Percentiles rank a stretch among this genome's conserved stretches.
phyloP scores from a whole-genome alignment of 345 rosid genomes.

The Boechera retrofracta region DNA sequence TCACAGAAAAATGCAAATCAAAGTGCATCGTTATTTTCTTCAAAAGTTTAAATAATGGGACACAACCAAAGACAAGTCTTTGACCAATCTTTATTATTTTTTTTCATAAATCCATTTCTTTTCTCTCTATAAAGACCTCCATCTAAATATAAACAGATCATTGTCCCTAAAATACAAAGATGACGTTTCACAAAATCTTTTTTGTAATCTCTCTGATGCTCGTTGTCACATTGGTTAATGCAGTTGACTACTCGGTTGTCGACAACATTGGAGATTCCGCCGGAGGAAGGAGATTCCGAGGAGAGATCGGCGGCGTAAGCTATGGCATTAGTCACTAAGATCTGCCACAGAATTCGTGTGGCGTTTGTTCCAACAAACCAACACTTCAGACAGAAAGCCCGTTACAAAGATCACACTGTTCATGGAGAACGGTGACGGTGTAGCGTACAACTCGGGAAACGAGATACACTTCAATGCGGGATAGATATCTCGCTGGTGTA shows the following conservation, averaged over 20 bases:
- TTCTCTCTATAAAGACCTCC: constrained; percentile 1
- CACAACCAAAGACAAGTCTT: neutral
- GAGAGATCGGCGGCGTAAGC: constrained; percentile 45
- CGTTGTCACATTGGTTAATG: constrained; percentile 23
- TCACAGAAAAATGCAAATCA: too few relatives aligned
- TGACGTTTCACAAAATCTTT: constrained; percentile 13
- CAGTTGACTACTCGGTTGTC: constrained; percentile 44
- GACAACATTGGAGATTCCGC: constrained; percentile 45
- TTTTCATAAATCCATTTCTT: neutral
- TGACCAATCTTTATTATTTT: neutral
- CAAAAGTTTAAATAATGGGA: neutral
- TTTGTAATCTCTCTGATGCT: constrained; percentile 27
- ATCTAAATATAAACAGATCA: neutral
- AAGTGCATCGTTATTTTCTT: too few relatives aligned
- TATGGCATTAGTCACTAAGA: constrained; percentile 45
- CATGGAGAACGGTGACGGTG: constrained; percentile 42
- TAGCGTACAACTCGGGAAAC: constrained; percentile 36
- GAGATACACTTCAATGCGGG: constrained; percentile 43
- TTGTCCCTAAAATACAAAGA: neutral
- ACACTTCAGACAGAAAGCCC: constrained; percentile 43
- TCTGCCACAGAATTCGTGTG: constrained; percentile 52
- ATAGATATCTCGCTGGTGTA: constrained; percentile 37
- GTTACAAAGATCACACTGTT: constrained; percentile 41
- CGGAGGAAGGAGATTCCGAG: constrained; percentile 50
- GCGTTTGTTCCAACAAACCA: constrained; percentile 52